Evolutionary conservation across 352 stramenopile species (phyloP).

Genomic region (Globisporangium perplexum): DNA sequence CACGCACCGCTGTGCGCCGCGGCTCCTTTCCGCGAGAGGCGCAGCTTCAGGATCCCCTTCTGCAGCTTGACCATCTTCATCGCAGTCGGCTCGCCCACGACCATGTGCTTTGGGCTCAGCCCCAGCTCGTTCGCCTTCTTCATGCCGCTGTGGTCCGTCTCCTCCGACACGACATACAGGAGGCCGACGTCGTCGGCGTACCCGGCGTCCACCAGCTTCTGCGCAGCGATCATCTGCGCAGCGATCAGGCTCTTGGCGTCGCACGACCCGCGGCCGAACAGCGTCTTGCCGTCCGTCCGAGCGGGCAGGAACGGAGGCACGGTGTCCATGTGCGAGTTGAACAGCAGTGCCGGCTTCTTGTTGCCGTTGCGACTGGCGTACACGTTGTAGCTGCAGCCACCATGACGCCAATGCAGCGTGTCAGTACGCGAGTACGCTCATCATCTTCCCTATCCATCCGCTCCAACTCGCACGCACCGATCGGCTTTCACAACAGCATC

Average conservation of each 20-base stretch:
- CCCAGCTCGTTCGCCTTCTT: conserved; percentile 82
- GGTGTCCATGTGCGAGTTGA: conserved; percentile 88
- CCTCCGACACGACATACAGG: conserved; percentile 84
- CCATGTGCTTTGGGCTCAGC: conserved; percentile 59
- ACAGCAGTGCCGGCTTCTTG: conserved; percentile 55
- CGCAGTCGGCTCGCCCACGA: conserved; percentile 78
- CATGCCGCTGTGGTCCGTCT: conserved; percentile 87
- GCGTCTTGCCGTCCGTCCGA: conserved; percentile 54
- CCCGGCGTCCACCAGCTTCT: conserved; percentile 56
- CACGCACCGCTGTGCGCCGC: conserved; percentile 69
- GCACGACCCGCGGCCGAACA: conserved; percentile 76
- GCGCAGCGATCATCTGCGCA: conserved; percentile 74
- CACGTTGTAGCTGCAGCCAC: conserved; percentile 52
- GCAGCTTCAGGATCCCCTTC: conserved; percentile 85
- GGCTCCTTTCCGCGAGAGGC: conserved; percentile 61
- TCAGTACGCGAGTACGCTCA: not conserved
- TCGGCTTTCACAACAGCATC: conserved; percentile 52
- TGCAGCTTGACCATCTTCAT: conserved; percentile 83
- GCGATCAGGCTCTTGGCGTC: conserved; percentile 83
- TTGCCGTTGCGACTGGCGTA: conserved; percentile 57
- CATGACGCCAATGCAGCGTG: not conserved
- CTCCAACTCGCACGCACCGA: conserved; percentile 22
- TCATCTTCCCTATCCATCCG: not conserved
- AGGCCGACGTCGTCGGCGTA: conserved; percentile 58
- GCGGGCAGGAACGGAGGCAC: conserved; percentile 65